phyloP scores from a whole-genome alignment of 805 yeast genomes.

The Metschnikowia reukaufii region DNA sequence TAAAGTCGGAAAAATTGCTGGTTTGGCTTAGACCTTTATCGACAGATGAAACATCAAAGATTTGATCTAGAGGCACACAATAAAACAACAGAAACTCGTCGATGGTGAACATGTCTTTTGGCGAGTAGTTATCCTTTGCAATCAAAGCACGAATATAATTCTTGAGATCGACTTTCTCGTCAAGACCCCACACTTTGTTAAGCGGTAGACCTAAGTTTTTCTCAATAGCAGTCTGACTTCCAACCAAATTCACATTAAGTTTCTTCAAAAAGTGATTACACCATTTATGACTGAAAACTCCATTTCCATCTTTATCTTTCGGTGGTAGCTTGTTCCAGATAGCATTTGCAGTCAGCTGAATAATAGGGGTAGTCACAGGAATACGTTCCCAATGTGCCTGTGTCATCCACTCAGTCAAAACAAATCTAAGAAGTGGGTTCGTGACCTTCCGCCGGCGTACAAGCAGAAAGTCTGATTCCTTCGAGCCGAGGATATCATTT shows the following conservation, averaged over 20 bases:
- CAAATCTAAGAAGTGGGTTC: constrained; percentile 53
- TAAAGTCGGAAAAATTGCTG: constrained; percentile 39
- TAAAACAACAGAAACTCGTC: constrained; percentile 63
- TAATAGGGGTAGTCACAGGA: constrained; percentile 62
- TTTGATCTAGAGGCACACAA: constrained; percentile 59
- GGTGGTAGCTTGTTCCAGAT: constrained; percentile 63
- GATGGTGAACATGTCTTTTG: constrained; percentile 55
- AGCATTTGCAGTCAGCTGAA: constrained; percentile 61
- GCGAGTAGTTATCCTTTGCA: constrained; percentile 36
- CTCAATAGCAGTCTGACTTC: constrained; percentile 43
- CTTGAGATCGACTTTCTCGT: constrained; percentile 54
- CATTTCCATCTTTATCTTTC: constrained; percentile 57
- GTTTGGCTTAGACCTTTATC: constrained; percentile 44
- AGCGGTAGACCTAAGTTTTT: constrained; percentile 30
- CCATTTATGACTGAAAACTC: constrained; percentile 67
- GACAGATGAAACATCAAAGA: constrained; percentile 46
- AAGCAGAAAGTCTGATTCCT: constrained; percentile 51
- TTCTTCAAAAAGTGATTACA: constrained; percentile 47
- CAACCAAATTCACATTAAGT: constrained; percentile 52
- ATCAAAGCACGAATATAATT: constrained; percentile 37
- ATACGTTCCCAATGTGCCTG: constrained; percentile 67
- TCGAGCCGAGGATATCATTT: constrained; percentile 50
- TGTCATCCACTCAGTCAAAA: constrained; percentile 68
- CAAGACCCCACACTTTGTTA: constrained; percentile 59
- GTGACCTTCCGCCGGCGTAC: constrained; percentile 55